phyloP scores from a whole-genome alignment of 2,329 filamentous ascomycete genomes.

The Diaporthe sp. region DNA sequence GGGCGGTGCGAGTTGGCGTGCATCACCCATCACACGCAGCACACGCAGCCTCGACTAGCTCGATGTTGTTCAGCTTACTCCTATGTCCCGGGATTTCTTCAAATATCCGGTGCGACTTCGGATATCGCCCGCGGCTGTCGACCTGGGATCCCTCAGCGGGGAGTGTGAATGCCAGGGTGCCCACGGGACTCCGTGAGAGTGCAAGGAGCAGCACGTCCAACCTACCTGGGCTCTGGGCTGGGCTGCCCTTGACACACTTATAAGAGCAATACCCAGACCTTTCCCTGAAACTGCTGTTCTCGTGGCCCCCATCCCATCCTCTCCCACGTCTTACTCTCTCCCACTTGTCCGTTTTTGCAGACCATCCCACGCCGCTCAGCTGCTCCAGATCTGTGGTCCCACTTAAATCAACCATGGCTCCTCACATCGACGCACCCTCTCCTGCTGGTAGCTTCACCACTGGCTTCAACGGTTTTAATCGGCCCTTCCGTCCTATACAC shows the following conservation, averaged over 20 bases:
- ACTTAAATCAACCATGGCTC: conserved; percentile 53
- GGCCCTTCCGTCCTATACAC: conserved; percentile 48
- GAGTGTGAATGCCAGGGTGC: conserved; percentile 7
- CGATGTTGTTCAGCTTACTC: conserved; percentile 33
- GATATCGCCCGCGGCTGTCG: conserved; percentile 26
- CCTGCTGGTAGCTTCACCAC: conserved; percentile 59
- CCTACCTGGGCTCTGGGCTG: neutral
- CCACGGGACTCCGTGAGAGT: conserved; percentile 13
- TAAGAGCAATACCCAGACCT: conserved; percentile 26
- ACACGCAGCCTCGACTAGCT: conserved; percentile 31
- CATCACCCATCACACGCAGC: conserved; percentile 26
- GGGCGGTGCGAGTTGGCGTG: conserved; percentile 25
- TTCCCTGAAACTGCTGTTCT: neutral
- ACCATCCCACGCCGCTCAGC: conserved; percentile 27
- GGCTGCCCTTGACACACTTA: conserved; percentile 25
- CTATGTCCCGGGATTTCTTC: neutral
- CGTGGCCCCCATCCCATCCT: conserved; percentile 1
- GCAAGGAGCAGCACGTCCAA: conserved; percentile 30
- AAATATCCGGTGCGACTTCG: conserved; percentile 19
- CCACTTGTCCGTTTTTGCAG: conserved; percentile 13
- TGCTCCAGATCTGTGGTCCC: conserved; percentile 17
- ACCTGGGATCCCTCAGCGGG: conserved; percentile 9
- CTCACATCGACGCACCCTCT: conserved; percentile 62
- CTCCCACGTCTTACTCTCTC: conserved; percentile 14
- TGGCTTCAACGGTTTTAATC: conserved; percentile 52